Evolutionary conservation across 306 rosid genomes (phyloP).

Genomic region (Cicer judaicum): DNA sequence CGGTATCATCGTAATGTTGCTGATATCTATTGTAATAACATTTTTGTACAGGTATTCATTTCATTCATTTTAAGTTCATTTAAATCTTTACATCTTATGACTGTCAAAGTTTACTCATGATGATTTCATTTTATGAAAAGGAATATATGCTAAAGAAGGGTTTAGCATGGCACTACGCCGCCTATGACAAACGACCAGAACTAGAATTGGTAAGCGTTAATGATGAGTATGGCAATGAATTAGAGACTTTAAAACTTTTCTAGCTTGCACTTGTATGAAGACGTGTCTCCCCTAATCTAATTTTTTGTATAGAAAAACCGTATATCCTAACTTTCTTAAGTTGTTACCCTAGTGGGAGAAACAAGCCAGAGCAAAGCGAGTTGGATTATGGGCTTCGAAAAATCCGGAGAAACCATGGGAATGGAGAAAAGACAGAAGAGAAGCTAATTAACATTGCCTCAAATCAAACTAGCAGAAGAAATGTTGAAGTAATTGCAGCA

Average conservation of each 20-base stretch:
- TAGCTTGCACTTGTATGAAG: no score
- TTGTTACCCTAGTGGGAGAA: slow-evolving; percentile 70
- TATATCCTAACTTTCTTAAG: slow-evolving; percentile 8
- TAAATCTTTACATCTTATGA: neutral
- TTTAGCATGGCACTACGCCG: slow-evolving; percentile 84
- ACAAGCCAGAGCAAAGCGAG: slow-evolving; percentile 64
- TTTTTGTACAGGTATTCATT: slow-evolving; percentile 75
- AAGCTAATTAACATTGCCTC: slow-evolving; percentile 45
- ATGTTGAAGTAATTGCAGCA: neutral
- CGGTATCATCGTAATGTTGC: slow-evolving; percentile 81
- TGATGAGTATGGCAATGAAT: neutral
- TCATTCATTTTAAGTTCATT: slow-evolving; percentile 34
- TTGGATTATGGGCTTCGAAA: slow-evolving; percentile 85
- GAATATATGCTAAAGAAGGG: slow-evolving; percentile 93
- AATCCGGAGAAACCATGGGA: slow-evolving; percentile 99
- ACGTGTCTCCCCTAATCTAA: no score
- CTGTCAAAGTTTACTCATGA: slow-evolving; percentile 24
- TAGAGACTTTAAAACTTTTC: neutral
- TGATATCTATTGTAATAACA: slow-evolving; percentile 73
- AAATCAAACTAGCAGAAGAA: slow-evolving; percentile 3
- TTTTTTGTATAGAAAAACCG: no score
- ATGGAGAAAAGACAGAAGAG: slow-evolving; percentile 69
- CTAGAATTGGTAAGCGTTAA: slow-evolving; percentile 61
- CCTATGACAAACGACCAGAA: slow-evolving; percentile 79
- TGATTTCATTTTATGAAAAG: slow-evolving; percentile 49